These are phyloP conservation scores for Colletotrichum orbiculare DNA, from an alignment of 2,329 filamentous ascomycete species.

Conservation along the genomic window DNA sequence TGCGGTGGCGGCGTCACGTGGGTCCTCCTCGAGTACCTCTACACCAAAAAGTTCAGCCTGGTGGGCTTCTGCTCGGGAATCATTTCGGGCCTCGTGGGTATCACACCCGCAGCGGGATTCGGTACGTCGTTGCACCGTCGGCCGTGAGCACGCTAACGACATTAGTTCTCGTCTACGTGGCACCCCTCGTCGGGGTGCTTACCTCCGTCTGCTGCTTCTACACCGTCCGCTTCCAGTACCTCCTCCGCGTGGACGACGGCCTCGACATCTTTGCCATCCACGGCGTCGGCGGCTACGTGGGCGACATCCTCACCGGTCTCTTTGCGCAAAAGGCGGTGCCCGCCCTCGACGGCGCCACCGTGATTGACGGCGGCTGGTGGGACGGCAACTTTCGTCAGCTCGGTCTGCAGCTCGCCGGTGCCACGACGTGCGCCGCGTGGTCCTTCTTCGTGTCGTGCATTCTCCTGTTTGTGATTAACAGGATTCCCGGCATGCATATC, in stretches of 20 bases:
- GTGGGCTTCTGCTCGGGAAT: constrained; percentile 85
- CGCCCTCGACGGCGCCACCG: constrained; percentile 61
- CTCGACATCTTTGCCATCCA: constrained; percentile 71
- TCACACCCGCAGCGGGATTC: constrained; percentile 82
- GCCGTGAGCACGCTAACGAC: neutral
- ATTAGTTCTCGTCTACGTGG: constrained; percentile 59
- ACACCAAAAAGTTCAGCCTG: constrained; percentile 60
- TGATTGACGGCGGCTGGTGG: constrained; percentile 59
- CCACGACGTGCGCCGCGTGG: constrained; percentile 65
- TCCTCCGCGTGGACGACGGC: constrained; percentile 66
- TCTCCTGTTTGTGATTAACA: constrained; percentile 66
- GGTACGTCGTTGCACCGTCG: constrained; percentile 34
- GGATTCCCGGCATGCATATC: constrained; percentile 67
- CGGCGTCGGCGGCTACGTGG: constrained; percentile 68
- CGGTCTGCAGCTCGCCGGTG: constrained; percentile 67
- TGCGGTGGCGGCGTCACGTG: constrained; percentile 65
- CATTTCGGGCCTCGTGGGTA: constrained; percentile 88
- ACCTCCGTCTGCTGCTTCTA: constrained; percentile 60
- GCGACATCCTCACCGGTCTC: constrained; percentile 66
- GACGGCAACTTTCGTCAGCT: constrained; percentile 65
- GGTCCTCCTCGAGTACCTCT: constrained; percentile 63
- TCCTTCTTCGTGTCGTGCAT: constrained; percentile 64
- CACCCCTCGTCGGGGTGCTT: constrained; percentile 62
- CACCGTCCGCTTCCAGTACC: constrained; percentile 60
- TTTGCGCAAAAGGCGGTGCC: constrained; percentile 63